Evolutionary conservation across 805 yeast genomes (phyloP).

Genomic region (Yamadazyma sp.): DNA sequence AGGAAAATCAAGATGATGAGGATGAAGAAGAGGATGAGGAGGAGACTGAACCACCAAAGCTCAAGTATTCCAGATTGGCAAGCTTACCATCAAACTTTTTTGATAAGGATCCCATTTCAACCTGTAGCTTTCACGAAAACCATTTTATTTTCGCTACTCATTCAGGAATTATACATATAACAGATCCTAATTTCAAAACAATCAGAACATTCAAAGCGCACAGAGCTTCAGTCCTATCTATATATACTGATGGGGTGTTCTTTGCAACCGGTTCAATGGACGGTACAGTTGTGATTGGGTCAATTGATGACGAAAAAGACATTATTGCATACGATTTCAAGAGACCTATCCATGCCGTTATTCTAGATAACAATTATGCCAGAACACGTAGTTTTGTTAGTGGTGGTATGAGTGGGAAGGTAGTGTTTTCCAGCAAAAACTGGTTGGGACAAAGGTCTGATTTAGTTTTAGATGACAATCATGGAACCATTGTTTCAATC

Average conservation of each 20-base stretch:
- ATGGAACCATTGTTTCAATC: constrained; percentile 71
- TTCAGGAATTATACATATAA: constrained; percentile 74
- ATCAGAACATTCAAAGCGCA: constrained; percentile 80
- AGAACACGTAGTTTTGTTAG: constrained; percentile 66
- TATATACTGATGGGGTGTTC: constrained; percentile 67
- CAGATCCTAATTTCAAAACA: constrained; percentile 54
- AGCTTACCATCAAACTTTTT: constrained; percentile 71
- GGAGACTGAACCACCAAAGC: constrained; percentile 62
- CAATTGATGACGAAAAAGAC: constrained; percentile 58
- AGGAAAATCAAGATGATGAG: constrained; percentile 2
- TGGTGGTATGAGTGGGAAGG: constrained; percentile 89
- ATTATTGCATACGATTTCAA: constrained; percentile 76
- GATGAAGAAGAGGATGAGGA: constrained; percentile 24
- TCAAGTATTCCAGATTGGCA: constrained; percentile 71
- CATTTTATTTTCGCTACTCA: constrained; percentile 85
- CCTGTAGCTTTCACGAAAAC: constrained; percentile 56
- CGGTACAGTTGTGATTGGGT: constrained; percentile 85
- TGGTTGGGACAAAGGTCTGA: constrained; percentile 89
- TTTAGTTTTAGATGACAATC: constrained; percentile 52
- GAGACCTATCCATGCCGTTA: constrained; percentile 85
- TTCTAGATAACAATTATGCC: constrained; percentile 67
- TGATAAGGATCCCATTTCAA: constrained; percentile 72
- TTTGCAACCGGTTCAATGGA: constrained; percentile 92
- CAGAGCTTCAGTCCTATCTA: constrained; percentile 74
- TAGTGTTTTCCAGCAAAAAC: constrained; percentile 67